Percentiles rank a stretch among this genome's conserved stretches.
phyloP scores from a whole-genome alignment of 148 eudicot genomes.

The Silene latifolia region DNA sequence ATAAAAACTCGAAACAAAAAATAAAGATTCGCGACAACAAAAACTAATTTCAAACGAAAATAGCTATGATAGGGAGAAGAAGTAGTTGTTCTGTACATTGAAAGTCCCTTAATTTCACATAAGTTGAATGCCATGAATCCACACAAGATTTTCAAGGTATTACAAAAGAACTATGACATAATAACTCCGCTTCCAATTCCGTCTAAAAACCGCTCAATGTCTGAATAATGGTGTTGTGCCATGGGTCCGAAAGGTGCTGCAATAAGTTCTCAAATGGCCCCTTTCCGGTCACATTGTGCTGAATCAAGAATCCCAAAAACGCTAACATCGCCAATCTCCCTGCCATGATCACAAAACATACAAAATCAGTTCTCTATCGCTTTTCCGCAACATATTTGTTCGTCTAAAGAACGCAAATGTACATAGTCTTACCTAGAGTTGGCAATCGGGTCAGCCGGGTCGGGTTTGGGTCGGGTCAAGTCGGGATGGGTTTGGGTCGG shows the following conservation, averaged over 20 bases:
- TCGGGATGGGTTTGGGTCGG: too few relatives aligned
- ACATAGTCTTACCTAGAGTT: too few relatives aligned
- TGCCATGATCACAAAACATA: slow-evolving; percentile 28
- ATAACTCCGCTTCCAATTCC: background rate
- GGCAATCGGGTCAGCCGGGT: too few relatives aligned
- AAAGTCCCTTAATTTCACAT: slow-evolving; percentile 9
- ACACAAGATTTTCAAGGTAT: background rate
- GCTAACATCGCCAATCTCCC: slow-evolving; percentile 99
- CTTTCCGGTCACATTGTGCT: slow-evolving; percentile 88
- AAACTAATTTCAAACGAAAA: background rate
- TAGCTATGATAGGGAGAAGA: slow-evolving; percentile 6
- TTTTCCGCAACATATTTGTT: background rate
- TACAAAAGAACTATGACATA: slow-evolving; percentile 14
- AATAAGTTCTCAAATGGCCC: slow-evolving; percentile 94
- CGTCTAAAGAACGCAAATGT: too few relatives aligned
- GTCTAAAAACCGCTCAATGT: slow-evolving; percentile 41
- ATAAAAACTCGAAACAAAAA: too few relatives aligned
- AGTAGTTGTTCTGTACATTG: slow-evolving; percentile 30
- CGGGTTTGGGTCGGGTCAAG: too few relatives aligned
- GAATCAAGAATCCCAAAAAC: slow-evolving; percentile 84
- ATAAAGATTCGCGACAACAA: background rate
- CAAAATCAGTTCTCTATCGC: background rate
- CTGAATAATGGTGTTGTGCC: slow-evolving; percentile 99
- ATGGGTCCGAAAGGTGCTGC: slow-evolving; percentile 97
- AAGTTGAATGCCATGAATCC: slow-evolving; percentile 15